A percentile compares a stretch with the other conserved stretches of the same genome.
Conservation (phyloP, 2,329 filamentous ascomycete genomes). For the Orbilia ellipsospora region DNA sequence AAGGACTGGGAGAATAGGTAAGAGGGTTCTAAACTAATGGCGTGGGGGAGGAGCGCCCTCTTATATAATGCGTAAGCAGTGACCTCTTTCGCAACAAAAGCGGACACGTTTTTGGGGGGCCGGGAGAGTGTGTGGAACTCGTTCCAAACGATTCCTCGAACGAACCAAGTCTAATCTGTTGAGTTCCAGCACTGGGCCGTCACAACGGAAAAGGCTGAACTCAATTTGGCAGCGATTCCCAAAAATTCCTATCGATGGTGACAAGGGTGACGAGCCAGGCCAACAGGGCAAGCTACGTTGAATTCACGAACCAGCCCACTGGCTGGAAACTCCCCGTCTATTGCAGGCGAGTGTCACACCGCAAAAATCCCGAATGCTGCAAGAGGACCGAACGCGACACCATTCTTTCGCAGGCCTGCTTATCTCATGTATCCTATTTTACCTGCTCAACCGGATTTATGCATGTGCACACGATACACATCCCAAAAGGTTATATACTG, state of each 20-base stretch:
- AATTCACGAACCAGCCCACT: conserved; percentile 21
- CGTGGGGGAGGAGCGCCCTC: conserved; percentile 51
- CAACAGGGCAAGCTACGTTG: conserved; percentile 21
- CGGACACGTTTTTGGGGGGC: conserved; percentile 50
- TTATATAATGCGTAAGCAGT: conserved; percentile 47
- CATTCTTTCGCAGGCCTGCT: conserved; percentile 25
- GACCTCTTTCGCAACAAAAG: conserved; percentile 21
- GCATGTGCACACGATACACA: conserved; percentile 52
- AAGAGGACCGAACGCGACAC: conserved; percentile 12
- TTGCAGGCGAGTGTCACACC: conserved; percentile 42
- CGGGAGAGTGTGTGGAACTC: conserved; percentile 29
- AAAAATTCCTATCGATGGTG: conserved; percentile 49
- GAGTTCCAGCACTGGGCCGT: conserved; percentile 40
- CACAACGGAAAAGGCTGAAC: conserved; percentile 53
- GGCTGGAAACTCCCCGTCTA: conserved; percentile 53
- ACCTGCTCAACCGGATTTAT: conserved; percentile 44
- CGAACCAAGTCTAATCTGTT: conserved; percentile 44
- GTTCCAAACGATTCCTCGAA: conserved; percentile 22
- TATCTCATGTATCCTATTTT: conserved; percentile 36
- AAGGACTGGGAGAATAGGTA: conserved; percentile 47
- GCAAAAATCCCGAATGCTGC: conserved; percentile 37
- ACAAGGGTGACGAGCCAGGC: conserved; percentile 31
- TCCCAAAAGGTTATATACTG: conserved; percentile 41
- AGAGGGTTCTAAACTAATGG: conserved; percentile 24
- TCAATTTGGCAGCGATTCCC: conserved; percentile 50